A percentile compares a stretch with the other conserved stretches of the same genome.
Conservation (phyloP, 257 asterid genomes). For the Ligustrum vulgare region DNA sequence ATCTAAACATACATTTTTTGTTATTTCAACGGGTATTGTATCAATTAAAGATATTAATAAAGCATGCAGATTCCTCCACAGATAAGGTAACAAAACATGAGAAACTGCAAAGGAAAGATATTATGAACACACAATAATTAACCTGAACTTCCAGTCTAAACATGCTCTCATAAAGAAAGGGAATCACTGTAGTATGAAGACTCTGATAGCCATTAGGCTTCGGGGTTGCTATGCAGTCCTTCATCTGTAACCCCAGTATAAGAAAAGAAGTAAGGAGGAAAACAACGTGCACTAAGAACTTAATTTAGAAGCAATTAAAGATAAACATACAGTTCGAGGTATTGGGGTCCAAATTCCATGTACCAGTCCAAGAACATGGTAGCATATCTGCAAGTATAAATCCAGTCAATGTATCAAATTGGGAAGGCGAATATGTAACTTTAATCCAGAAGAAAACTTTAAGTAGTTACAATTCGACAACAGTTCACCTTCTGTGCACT, state of each 20-base stretch:
- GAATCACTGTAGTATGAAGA: conserved; percentile 93
- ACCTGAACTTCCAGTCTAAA: conserved; percentile 95
- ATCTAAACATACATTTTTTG: no score
- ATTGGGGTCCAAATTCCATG: conserved; percentile 94
- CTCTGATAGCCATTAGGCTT: conserved; percentile 89
- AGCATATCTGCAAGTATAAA: conserved; percentile 63
- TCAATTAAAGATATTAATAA: not conserved
- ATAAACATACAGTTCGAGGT: conserved; percentile 77
- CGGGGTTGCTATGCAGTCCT: conserved; percentile 89
- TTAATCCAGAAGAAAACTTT: conserved; percentile 8
- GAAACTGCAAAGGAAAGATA: not conserved
- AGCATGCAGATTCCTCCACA: conserved; percentile 2
- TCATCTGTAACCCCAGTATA: conserved; percentile 58
- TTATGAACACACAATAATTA: conserved; percentile 17
- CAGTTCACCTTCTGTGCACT: conserved; percentile 73
- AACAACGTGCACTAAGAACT: conserved; percentile 1
- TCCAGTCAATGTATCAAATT: conserved; percentile 15
- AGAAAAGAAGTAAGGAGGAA: not conserved
- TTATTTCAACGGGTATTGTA: not conserved
- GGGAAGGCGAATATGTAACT: not conserved
- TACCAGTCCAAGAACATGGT: conserved; percentile 88
- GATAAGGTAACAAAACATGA: not conserved
- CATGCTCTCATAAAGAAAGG: conserved; percentile 95
- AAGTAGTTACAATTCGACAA: conserved; percentile 7
- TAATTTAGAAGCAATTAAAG: conserved; percentile 7